These are phyloP conservation scores for Angophora floribunda DNA, from an alignment of 345 rosid genomes.

Conservation along the genomic window DNA sequence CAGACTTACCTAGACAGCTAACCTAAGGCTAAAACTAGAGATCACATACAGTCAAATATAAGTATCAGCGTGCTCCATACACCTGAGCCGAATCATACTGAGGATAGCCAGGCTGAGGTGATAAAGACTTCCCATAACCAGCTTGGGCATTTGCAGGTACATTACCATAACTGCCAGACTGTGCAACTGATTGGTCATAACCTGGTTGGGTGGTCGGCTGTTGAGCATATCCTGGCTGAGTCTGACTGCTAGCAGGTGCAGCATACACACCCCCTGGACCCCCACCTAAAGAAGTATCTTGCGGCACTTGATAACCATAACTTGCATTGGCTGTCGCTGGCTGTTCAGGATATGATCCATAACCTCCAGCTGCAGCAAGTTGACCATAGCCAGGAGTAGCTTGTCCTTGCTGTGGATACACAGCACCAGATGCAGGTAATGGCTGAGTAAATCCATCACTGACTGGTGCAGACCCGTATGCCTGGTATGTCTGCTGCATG, in stretches of 20 bases:
- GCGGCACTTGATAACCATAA: constrained; percentile 56
- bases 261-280: constrained; percentile 26
- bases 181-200: constrained; percentile 63
- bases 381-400: constrained; percentile 42
- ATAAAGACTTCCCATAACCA: constrained; percentile 1
- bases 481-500: constrained; percentile 48
- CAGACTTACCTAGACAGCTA: not conserved
- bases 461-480: constrained; percentile 40
- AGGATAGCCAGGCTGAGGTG: constrained; percentile 6
- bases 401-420: constrained; percentile 49
- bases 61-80: constrained; percentile 21
- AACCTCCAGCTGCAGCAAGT: constrained; percentile 18
- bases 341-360: constrained; percentile 50
- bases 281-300: constrained; percentile 51
- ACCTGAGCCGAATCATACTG: constrained; percentile 51
- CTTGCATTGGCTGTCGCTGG: constrained; percentile 32
- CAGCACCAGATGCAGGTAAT: constrained; percentile 17
- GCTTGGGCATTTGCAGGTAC: constrained; percentile 42
- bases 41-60: not conserved
- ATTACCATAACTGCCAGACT: constrained; percentile 40
- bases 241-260: constrained; percentile 21
- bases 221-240: constrained; percentile 51
- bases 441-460: constrained; percentile 42
- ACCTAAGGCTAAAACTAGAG: not conserved
- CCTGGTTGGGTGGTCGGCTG: constrained; percentile 46